These are phyloP conservation scores for Boletus tylopilopsis DNA, from an alignment of 768 basidiomycete genomes.

Conservation along the genomic window DNA sequence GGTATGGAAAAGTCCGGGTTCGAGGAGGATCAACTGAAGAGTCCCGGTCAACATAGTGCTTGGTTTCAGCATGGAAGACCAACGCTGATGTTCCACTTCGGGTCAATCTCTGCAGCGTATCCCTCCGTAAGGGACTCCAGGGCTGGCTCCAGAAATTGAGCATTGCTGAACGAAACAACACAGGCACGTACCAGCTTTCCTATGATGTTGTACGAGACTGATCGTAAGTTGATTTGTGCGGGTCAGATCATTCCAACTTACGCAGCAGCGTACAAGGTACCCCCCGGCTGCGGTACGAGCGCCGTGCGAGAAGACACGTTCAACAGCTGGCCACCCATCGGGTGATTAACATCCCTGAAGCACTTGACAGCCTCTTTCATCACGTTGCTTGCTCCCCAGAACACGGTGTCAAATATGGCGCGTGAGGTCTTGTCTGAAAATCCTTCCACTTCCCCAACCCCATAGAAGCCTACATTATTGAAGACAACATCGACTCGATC, in stretches of 20 bases:
- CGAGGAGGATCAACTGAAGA: constrained; percentile 18
- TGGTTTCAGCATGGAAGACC: neutral
- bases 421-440: constrained; percentile 81
- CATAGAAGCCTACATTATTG: constrained; percentile 39
- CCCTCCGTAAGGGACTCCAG: constrained; percentile 32
- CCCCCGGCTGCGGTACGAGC: constrained; percentile 14
- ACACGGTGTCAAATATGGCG: constrained; percentile 41
- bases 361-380: constrained; percentile 31
- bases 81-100: constrained; percentile 36
- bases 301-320: constrained; percentile 34
- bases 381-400: constrained; percentile 32
- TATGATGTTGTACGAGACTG: neutral
- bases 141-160: constrained; percentile 19
- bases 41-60: neutral
- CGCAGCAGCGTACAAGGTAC: constrained; percentile 26
- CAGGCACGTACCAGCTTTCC: constrained; percentile 18
- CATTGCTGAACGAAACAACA: neutral
- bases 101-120: constrained; percentile 31
- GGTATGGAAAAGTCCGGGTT: constrained; percentile 27
- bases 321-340: constrained; percentile 33
- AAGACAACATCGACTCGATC: constrained; percentile 43
- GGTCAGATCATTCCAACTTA: constrained; percentile 12
- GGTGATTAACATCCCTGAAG: constrained; percentile 36
- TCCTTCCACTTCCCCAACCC: constrained; percentile 64
- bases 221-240: neutral